Evolutionary conservation across 176 grass and related monocot species (phyloP), one percentile per base, ranked within the genome.

Genomic region (Bromus sterilis): DNA sequence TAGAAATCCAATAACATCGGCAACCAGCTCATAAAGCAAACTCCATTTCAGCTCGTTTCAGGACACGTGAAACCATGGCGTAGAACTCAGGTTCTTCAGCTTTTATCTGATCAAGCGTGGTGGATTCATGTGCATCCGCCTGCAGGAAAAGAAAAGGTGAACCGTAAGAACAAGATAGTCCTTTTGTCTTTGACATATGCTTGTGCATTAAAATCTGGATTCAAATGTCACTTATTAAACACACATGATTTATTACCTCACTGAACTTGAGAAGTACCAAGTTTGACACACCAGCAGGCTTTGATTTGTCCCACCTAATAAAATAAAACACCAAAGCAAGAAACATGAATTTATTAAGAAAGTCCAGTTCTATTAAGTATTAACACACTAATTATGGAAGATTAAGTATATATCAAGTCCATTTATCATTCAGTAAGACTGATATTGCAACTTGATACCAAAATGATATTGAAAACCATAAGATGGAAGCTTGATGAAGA

Each of bases 251-350:
- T 25, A 4, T 84, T 94, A 95, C 90, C 96, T 98, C 96, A 21
- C 29, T 93, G 79, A 98, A 93, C 81, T 98, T 98, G 42, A 98
- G 73, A 80, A 95, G 96, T 89, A 99, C 90, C 25, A 99, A 74
- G 61, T 99, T 99, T 42, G 87, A 86, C 42, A 95, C 87, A 49
- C 76, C 90, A 43, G 93, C 93, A n/a, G 96, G 82, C 85, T 86
- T 93, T 67, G 93, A 86, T 91, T 90, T 84, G 73, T 99, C 96
- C 96, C 96, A 95, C 85, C 90, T 95, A 86, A 56, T 35, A 91
- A 53, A 78, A 68, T 44, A 53, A 89, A 71, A 8, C 21, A 86
- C 36, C 15, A 53, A 9, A 75, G 12, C 5, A 42, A 70, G 14
- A 21, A 41, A 25, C 5, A 26, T 69, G 36, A 25, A 40, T 13